A percentile compares a stretch with the other conserved stretches of the same genome.
Conservation (phyloP, 441 rosid genomes). For the Lepidium campestre region DNA sequence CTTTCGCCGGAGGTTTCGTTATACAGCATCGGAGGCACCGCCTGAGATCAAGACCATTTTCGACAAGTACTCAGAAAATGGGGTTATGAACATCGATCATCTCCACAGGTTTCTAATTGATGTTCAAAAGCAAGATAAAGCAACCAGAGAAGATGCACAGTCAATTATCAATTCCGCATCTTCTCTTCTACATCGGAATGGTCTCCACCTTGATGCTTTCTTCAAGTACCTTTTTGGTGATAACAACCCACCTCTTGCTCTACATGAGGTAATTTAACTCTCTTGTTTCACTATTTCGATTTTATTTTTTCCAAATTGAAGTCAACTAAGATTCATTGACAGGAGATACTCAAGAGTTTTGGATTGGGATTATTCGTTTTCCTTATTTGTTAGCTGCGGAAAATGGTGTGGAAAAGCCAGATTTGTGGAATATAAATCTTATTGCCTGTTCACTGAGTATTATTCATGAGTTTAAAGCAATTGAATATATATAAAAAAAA, state of each 20-base stretch:
- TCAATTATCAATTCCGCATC: slow-evolving; percentile 40
- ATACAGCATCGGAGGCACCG: slow-evolving; percentile 64
- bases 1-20: slow-evolving; percentile 61
- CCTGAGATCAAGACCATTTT: slow-evolving; percentile 60
- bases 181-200: slow-evolving; percentile 51
- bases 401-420: not conserved
- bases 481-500: too few relatives aligned
- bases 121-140: slow-evolving; percentile 56
- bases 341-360: not conserved
- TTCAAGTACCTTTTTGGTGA: slow-evolving; percentile 73
- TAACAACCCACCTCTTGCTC: slow-evolving; percentile 52
- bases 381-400: not conserved
- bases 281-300: not conserved
- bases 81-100: slow-evolving; percentile 48
- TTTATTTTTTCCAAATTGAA: not conserved
- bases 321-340: not conserved
- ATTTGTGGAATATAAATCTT: not conserved
- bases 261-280: slow-evolving; percentile 36
- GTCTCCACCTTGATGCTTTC: slow-evolving; percentile 60
- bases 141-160: slow-evolving; percentile 68
- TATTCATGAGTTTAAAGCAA: too few relatives aligned
- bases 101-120: slow-evolving; percentile 61
- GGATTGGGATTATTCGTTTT: not conserved
- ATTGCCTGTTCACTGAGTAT: too few relatives aligned
- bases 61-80: slow-evolving; percentile 59